These are phyloP conservation scores for Xylaria cubensis DNA, from an alignment of 495 filamentous ascomycete genomes.

Conservation along the genomic window DNA sequence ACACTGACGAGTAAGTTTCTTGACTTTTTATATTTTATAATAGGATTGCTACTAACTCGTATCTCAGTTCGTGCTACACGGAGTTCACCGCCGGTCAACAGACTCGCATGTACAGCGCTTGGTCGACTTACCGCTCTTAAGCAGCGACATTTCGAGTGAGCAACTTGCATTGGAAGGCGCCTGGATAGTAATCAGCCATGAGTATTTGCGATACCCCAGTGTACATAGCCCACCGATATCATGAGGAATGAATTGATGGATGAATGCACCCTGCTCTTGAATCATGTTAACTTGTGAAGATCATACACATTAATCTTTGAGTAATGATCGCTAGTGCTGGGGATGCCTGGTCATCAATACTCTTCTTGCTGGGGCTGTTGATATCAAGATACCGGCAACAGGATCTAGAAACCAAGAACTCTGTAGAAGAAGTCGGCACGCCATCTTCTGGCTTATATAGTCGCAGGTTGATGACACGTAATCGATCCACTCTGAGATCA, in stretches of 20 bases:
- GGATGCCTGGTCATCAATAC: not conserved
- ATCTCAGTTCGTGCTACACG: conserved; percentile 46
- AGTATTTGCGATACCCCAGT: conserved; percentile 27
- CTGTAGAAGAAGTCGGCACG: not conserved
- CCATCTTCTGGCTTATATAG: not conserved
- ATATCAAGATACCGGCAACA: not conserved
- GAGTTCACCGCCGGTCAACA: conserved; percentile 54
- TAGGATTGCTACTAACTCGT: conserved; percentile 18
- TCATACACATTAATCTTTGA: not conserved
- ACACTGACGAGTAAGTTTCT: conserved; percentile 58
- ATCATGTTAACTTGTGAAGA: not conserved
- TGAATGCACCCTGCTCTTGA: conserved; percentile 5
- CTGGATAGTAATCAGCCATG: not conserved
- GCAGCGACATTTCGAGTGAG: not conserved
- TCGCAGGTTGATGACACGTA: not conserved
- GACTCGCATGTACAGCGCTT: conserved; percentile 52
- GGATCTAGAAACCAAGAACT: not conserved
- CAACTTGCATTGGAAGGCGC: not conserved
- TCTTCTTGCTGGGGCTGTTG: too few relatives aligned
- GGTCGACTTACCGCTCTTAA: conserved; percentile 51
- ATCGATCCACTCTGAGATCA: conserved; percentile 10
- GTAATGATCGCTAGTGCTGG: too few relatives aligned
- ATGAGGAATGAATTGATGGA: conserved; percentile 26
- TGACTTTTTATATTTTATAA: not conserved
- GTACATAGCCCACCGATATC: conserved; percentile 29